These are phyloP conservation scores for Cornus controversa DNA, from an alignment of 148 eudicot species.

Conservation along the genomic window DNA sequence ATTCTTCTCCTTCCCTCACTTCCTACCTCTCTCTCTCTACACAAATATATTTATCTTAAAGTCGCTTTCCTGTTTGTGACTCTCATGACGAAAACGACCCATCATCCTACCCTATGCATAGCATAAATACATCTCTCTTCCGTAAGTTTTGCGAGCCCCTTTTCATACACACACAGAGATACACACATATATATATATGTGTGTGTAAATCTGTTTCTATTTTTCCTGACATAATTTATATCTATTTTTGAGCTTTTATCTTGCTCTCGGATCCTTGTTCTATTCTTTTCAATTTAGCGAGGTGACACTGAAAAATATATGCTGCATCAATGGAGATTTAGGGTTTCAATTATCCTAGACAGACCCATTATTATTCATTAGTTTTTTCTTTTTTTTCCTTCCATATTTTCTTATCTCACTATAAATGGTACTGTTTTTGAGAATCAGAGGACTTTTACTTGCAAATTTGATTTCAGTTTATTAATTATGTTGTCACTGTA, in stretches of 20 bases:
- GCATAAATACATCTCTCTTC: conserved; percentile 5
- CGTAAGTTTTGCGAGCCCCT: neutral
- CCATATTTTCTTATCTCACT: too few species aligned
- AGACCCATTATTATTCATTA: conserved; percentile 1
- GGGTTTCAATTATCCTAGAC: neutral
- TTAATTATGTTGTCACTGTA: neutral
- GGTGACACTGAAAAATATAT: neutral
- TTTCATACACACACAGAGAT: neutral
- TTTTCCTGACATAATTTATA: neutral
- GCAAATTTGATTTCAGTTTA: neutral
- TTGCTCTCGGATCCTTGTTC: neutral
- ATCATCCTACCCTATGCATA: conserved; percentile 24
- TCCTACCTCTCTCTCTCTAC: neutral
- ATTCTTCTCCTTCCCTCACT: neutral
- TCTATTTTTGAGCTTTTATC: neutral
- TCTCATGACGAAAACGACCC: conserved; percentile 82
- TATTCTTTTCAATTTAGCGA: neutral
- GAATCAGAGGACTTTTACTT: too few species aligned
- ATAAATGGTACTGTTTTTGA: too few species aligned
- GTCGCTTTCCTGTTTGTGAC: conserved; percentile 67
- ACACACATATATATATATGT: neutral
- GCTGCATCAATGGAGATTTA: conserved; percentile 1
- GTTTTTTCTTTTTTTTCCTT: neutral
- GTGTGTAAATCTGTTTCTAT: neutral
- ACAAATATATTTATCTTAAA: conserved; percentile 39